These are phyloP conservation scores for Pseudonectria foliicola DNA, from an alignment of 2,329 filamentous ascomycete species.

Conservation along the genomic window DNA sequence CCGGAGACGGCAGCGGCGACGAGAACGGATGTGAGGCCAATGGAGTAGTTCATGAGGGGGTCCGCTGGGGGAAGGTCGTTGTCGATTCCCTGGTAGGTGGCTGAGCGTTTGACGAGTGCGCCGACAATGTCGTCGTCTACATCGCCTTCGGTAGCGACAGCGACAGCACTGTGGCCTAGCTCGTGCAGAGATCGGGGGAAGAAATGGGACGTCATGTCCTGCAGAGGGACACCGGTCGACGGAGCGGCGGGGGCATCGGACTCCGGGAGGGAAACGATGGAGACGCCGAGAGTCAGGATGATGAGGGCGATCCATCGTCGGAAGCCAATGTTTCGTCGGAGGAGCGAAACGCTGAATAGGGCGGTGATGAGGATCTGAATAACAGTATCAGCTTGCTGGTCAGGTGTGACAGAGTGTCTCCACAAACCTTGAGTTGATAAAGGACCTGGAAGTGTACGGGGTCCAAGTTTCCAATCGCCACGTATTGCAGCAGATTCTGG, in stretches of 20 bases:
- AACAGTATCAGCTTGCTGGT: conserved; percentile 2
- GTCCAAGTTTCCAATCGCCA: conserved; percentile 84
- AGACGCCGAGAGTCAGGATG: conserved; percentile 73
- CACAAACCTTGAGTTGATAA: conserved; percentile 75
- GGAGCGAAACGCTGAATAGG: conserved; percentile 72
- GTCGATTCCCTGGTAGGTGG: conserved; percentile 84
- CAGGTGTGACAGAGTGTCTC: neutral
- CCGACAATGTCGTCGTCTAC: conserved; percentile 15
- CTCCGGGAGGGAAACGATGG: conserved; percentile 73
- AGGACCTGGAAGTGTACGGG: conserved; percentile 90
- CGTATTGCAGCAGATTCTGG: conserved; percentile 90
- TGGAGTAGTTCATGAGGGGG: conserved; percentile 62
- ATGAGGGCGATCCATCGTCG: conserved; percentile 77
- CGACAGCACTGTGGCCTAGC: conserved; percentile 47
- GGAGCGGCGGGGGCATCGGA: conserved; percentile 47
- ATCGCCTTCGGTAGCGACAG: conserved; percentile 21
- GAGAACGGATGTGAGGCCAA: conserved; percentile 73
- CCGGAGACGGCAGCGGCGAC: conserved; percentile 74
- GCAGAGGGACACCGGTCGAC: conserved; percentile 41
- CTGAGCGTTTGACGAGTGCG: conserved; percentile 50
- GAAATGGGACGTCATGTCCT: conserved; percentile 58
- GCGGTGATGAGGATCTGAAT: conserved; percentile 74
- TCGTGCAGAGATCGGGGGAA: conserved; percentile 76
- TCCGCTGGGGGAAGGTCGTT: conserved; percentile 45
- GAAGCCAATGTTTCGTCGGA: conserved; percentile 61